Evolutionary conservation across 1,284 basidiomycete genomes (phyloP), one percentile per base, ranked within the genome.

Genomic region (Salmacisia buchloeana): DNA sequence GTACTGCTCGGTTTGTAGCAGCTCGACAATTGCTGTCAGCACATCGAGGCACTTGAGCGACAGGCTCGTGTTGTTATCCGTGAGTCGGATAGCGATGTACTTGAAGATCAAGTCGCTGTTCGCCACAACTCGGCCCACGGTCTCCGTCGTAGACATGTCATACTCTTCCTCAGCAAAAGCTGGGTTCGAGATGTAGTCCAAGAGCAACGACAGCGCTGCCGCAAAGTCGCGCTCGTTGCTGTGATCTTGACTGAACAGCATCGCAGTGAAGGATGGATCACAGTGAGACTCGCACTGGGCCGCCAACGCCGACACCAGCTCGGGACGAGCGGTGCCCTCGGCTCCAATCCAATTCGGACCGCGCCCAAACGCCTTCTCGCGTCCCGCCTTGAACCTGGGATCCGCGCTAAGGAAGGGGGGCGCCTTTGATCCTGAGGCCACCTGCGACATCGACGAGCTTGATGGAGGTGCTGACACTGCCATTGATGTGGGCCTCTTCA

Each of bases 81-180:
- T 88, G 43, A 90, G 85, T 68, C 92, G 90, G 69, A 98, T 85
- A 1, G 93, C 94, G 21, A 89, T 86, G 74, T 98, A 99, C 84
- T 97, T 97, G 77, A 98, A 83, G 2, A 91, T 86, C 36, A 98
- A 83, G 79, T 99, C 96, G 54, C 91, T 87, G 79, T 94, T 97
- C 34, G 92, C 91, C 31, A 94, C 76, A 63, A 91, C 88, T n/a
- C 90, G 83, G 33, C 85, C 85, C 72, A 86, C 85, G 12, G 88
- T 80, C 61, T 87, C 85, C 13, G 85, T 85, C 7, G 82, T 78
- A 6, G 82, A 71, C 31, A 85, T 68, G 1, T 83, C 86, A 60
- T 84, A 86, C 57, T 88, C 86, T 46, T 89, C 86, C 13, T 86
- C 86, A 5, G 49, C 84, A 83, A 59, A 84, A 80, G 36, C 85